Evolutionary conservation across 495 filamentous ascomycete species (phyloP).

Genomic region (Daldinia bambusicola): DNA sequence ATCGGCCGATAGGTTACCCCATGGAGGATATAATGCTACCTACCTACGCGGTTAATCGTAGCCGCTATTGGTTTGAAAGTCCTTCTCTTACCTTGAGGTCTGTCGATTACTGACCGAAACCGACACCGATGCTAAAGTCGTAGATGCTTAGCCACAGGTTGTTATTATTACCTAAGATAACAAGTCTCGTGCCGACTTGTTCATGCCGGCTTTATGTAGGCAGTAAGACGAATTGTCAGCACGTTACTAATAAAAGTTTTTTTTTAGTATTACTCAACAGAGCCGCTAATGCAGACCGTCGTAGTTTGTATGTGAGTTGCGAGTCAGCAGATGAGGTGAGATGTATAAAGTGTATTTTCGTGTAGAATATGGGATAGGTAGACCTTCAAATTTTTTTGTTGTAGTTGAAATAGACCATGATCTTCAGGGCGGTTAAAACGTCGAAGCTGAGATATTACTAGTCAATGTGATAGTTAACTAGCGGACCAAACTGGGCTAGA

Average conservation of each 20-base stretch:
- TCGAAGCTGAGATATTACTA: neutral
- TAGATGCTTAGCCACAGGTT: neutral
- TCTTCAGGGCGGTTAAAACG: neutral
- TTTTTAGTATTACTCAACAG: neutral
- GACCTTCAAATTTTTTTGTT: neutral
- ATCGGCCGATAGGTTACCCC: constrained; percentile 1
- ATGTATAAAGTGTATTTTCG: neutral
- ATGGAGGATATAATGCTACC: constrained; percentile 10
- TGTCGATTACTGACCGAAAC: constrained; percentile 3
- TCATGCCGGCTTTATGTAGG: constrained; percentile 21
- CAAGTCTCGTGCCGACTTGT: constrained; percentile 32
- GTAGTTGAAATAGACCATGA: neutral
- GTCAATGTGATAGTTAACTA: neutral
- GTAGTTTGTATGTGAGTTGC: neutral
- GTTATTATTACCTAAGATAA: constrained; percentile 12
- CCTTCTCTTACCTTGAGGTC: neutral
- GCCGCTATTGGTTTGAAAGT: neutral
- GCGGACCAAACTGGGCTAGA: constrained; percentile 16
- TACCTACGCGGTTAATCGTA: neutral
- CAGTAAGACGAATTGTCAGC: constrained; percentile 29
- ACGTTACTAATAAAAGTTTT: neutral
- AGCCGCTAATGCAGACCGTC: neutral
- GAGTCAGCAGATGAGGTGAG: constrained; percentile 1
- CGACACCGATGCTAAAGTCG: neutral
- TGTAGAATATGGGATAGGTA: neutral